Base-by-base conservation (phyloP, 495 filamentous ascomycete genomes). In the Cladorrhinum samala region DNA sequence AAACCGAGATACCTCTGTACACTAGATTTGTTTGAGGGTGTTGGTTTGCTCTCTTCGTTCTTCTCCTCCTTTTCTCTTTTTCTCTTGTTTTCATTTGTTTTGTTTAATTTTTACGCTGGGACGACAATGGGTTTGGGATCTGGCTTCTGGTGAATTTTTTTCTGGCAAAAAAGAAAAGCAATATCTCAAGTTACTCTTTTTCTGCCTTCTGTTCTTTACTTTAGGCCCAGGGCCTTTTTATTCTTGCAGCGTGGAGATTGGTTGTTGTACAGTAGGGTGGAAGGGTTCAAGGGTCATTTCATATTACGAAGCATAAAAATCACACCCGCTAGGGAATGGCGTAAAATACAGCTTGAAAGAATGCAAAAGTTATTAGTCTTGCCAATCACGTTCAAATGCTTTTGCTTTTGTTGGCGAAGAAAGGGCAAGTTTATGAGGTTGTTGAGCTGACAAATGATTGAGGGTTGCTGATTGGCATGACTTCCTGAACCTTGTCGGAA, bases 1-100 rank as follows among this genome's bases (percentile, higher is more conserved):
- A 67, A 57, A 56, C 52, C 46, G 62, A 65, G 64, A 67, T 68
- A 68, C 64, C 60, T 66, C 46, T 51, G 33, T 55, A 19, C n/a
- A n/a, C n/a, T n/a, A n/a, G n/a, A n/a, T n/a, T n/a, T n/a, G n/a
- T n/a, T n/a, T n/a, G n/a, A n/a, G n/a, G n/a, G n/a, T n/a, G n/a
- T n/a, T n/a, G n/a, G n/a, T n/a, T n/a, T n/a, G n/a, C n/a, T n/a
- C n/a, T n/a, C n/a, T n/a, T n/a, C n/a, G n/a, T 54, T 53, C 55
- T 48, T 38, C 9, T 38, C 9, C 25, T 45, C 18, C 48, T 56
- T 45, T 53, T 54, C 39, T 25, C 40, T 14, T 27, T 8, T 36
- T 46, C 13, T 40, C 21, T 37, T 52, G 16, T 47, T 25, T 50
- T n/a, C 14, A 14, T 43, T 16, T 39, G 47, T 13, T 20, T 9